Conservation (phyloP, 1,139 yeast species). For the Protomyces inouyei region DNA sequence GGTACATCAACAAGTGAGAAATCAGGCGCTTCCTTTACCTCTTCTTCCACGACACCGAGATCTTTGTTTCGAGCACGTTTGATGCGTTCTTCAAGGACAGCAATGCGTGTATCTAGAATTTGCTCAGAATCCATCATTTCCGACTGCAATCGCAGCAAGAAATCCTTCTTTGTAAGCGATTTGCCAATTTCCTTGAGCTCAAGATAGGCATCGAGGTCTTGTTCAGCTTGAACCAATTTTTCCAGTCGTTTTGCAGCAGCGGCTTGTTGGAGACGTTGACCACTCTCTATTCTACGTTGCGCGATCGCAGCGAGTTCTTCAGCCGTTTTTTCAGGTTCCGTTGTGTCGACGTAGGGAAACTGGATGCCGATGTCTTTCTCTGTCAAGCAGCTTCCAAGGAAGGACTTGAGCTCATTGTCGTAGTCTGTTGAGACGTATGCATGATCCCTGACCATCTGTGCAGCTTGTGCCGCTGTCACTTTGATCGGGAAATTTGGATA, state of each 20-base stretch:
- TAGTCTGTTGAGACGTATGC: slow-evolving; percentile 68
- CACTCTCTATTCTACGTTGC: slow-evolving; percentile 78
- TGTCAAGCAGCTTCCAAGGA: slow-evolving; percentile 59
- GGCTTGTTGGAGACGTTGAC: slow-evolving; percentile 83
- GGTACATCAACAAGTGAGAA: slow-evolving; percentile 82
- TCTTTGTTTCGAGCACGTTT: slow-evolving; percentile 62
- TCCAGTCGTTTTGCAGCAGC: slow-evolving; percentile 81
- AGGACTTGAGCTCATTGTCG: slow-evolving; percentile 54
- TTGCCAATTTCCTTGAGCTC: slow-evolving; percentile 11
- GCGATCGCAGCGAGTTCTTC: slow-evolving; percentile 76
- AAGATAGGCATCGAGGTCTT: slow-evolving; percentile 65
- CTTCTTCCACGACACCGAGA: slow-evolving; percentile 51
- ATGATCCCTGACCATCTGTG: slow-evolving; percentile 63
- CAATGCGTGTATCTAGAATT: slow-evolving; percentile 65
- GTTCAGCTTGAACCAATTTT: slow-evolving; percentile 71
- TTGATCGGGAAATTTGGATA: slow-evolving; percentile 88
- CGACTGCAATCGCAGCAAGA: slow-evolving; percentile 51
- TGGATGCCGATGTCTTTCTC: slow-evolving; percentile 69
- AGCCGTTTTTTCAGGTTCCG: slow-evolving; percentile 68
- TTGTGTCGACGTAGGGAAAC: slow-evolving; percentile 66
- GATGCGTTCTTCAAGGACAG: slow-evolving; percentile 63
- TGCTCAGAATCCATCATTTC: slow-evolving; percentile 75
- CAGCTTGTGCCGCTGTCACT: slow-evolving; percentile 58
- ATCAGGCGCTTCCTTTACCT: slow-evolving; percentile 48
- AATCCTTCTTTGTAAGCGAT: slow-evolving; percentile 45